These are phyloP conservation scores for Dryas alaskensis DNA, from an alignment of 306 rosid species.

Conservation along the genomic window DNA sequence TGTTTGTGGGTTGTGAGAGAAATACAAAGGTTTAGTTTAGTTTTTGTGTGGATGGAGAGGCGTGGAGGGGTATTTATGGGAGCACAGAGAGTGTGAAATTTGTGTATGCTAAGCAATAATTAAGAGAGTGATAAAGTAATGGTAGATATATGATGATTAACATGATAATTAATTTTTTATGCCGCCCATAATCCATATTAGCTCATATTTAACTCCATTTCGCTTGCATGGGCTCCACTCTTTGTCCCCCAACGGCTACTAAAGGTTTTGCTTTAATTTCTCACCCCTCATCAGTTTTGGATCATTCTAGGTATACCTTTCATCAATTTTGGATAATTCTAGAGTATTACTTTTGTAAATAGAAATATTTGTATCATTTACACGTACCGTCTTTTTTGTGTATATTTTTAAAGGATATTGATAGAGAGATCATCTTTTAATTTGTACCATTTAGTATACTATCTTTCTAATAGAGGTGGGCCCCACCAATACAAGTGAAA, in stretches of 20 bases:
- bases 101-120: conserved; percentile 21
- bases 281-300: background rate
- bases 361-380: too few relatives aligned
- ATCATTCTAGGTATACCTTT: too few relatives aligned
- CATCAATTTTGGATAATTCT: too few relatives aligned
- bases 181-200: conserved; percentile 51
- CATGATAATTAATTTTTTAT: conserved; percentile 16
- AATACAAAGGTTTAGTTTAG: too few relatives aligned
- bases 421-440: too few relatives aligned
- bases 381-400: too few relatives aligned
- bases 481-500: too few relatives aligned
- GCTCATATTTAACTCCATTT: conserved; percentile 39
- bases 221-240: conserved; percentile 64
- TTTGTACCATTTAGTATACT: too few relatives aligned
- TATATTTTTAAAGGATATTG: too few relatives aligned
- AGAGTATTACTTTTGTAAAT: too few relatives aligned
- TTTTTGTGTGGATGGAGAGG: background rate
- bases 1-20: background rate
- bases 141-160: background rate
- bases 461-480: too few relatives aligned
- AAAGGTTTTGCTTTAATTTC: background rate
- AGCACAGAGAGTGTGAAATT: conserved; percentile 14
- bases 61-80: conserved; percentile 53
- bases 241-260: conserved; percentile 46
- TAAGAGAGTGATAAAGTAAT: conserved; percentile 17